phyloP scores from a whole-genome alignment of 2,329 filamentous ascomycete genomes.

The Colletotrichum spaethianum region DNA sequence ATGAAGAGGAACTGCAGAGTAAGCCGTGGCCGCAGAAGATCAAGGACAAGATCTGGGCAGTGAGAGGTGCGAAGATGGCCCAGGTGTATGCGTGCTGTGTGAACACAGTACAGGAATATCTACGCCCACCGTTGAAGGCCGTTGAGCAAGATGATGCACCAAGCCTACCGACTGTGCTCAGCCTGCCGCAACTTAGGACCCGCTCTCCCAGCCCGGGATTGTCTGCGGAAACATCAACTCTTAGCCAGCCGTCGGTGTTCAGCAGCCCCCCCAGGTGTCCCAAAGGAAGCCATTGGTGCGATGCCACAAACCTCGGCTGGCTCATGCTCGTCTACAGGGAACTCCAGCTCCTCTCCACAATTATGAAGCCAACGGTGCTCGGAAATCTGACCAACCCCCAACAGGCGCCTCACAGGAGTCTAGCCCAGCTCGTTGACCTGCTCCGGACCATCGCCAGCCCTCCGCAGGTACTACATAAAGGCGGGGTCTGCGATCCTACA shows the following conservation, averaged over 20 bases:
- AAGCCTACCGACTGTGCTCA: neutral
- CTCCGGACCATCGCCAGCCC: constrained; percentile 61
- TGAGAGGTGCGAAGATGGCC: constrained; percentile 64
- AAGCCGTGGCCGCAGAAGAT: constrained; percentile 64
- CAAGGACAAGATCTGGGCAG: constrained; percentile 63
- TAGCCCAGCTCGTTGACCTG: constrained; percentile 61
- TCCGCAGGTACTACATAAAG: constrained; percentile 56
- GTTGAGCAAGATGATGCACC: neutral
- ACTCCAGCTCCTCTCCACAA: constrained; percentile 58
- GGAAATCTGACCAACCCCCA: constrained; percentile 32
- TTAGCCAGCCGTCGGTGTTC: constrained; percentile 47
- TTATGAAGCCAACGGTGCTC: constrained; percentile 52
- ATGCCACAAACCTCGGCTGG: constrained; percentile 68
- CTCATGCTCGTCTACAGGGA: constrained; percentile 66
- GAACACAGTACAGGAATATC: constrained; percentile 61
- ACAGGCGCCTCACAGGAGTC: constrained; percentile 53
- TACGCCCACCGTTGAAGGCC: constrained; percentile 45
- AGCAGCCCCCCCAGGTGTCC: constrained; percentile 62
- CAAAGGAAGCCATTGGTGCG: constrained; percentile 64
- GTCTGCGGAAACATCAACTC: constrained; percentile 12
- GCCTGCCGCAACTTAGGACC: neutral
- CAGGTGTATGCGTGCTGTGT: constrained; percentile 64
- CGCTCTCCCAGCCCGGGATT: neutral
- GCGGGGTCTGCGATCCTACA: constrained; percentile 64
- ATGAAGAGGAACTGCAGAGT: constrained; percentile 58